Conservation (phyloP, 768 basidiomycete genomes). For the Auricularia sp. region DNA sequence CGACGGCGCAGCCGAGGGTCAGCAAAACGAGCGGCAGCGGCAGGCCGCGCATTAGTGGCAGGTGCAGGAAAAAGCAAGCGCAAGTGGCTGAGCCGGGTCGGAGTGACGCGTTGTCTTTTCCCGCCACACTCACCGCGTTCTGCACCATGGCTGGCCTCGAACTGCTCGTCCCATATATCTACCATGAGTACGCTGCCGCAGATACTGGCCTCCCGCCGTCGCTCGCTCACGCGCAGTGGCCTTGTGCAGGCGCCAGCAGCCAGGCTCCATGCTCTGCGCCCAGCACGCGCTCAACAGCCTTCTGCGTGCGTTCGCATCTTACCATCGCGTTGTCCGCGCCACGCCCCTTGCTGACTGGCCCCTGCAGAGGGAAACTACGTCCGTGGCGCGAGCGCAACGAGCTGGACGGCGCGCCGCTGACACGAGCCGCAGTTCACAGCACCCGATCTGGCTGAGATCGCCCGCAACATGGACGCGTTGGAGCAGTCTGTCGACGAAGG, state of each 20-base stretch:
- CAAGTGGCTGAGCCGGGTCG: conserved; percentile 2
- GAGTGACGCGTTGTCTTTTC: background rate
- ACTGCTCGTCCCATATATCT: conserved; percentile 45
- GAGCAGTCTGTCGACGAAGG: conserved; percentile 48
- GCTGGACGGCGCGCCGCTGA: conserved; percentile 6
- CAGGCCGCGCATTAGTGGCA: background rate
- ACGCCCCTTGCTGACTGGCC: background rate
- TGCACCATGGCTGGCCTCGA: conserved; percentile 51
- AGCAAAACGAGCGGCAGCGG: background rate
- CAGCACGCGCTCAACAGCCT: conserved; percentile 79
- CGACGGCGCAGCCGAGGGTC: background rate
- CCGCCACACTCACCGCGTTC: background rate
- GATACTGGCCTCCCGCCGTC: background rate
- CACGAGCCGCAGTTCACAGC: conserved; percentile 51
- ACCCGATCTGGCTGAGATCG: conserved; percentile 69
- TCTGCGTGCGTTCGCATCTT: conserved; percentile 60
- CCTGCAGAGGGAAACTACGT: conserved; percentile 40
- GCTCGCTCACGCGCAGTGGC: background rate
- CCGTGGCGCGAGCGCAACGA: conserved; percentile 15
- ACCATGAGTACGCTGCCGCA: conserved; percentile 46
- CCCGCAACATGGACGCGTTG: conserved; percentile 52
- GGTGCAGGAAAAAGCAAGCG: background rate
- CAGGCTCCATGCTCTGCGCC: conserved; percentile 76
- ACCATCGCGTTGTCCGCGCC: background rate
- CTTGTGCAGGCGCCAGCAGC: conserved; percentile 37